Conservation (phyloP, 805 yeast species). For the Hanseniaspora nectarophila region DNA sequence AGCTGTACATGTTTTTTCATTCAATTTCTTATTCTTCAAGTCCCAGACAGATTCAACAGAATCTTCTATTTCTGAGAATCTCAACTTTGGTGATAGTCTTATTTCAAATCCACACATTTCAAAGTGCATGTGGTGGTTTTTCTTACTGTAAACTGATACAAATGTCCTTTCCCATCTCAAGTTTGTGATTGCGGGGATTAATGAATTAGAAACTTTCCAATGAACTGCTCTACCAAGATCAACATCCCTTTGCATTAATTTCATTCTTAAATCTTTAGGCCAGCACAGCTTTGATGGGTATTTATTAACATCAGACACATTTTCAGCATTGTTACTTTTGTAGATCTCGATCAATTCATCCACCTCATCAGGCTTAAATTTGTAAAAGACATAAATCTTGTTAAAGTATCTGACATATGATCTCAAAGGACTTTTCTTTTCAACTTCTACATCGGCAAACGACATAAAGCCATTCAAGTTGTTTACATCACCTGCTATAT, state of each 20-base stretch:
- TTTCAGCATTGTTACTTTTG: constrained; percentile 72
- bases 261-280: constrained; percentile 90
- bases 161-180: constrained; percentile 69
- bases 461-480: constrained; percentile 71
- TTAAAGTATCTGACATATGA: constrained; percentile 76
- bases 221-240: constrained; percentile 82
- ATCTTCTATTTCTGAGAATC: constrained; percentile 43
- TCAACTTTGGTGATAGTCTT: constrained; percentile 63
- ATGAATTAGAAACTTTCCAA: constrained; percentile 74
- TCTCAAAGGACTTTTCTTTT: constrained; percentile 62
- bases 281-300: constrained; percentile 85
- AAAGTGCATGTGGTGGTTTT: constrained; percentile 78
- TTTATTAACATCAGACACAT: constrained; percentile 72
- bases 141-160: constrained; percentile 80
- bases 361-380: constrained; percentile 62
- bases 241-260: constrained; percentile 79
- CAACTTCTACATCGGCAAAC: constrained; percentile 47
- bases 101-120: constrained; percentile 94
- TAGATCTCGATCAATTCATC: constrained; percentile 64
- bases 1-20: constrained; percentile 82
- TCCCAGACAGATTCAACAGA: constrained; percentile 88
- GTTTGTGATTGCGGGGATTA: constrained; percentile 63
- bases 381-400: constrained; percentile 64
- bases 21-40: constrained; percentile 52
- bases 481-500: constrained; percentile 66